Evolutionary conservation across 495 filamentous ascomycete species (phyloP), one percentile per base, ranked within the genome.

Genomic region (Rhizodiscina lignyota): DNA sequence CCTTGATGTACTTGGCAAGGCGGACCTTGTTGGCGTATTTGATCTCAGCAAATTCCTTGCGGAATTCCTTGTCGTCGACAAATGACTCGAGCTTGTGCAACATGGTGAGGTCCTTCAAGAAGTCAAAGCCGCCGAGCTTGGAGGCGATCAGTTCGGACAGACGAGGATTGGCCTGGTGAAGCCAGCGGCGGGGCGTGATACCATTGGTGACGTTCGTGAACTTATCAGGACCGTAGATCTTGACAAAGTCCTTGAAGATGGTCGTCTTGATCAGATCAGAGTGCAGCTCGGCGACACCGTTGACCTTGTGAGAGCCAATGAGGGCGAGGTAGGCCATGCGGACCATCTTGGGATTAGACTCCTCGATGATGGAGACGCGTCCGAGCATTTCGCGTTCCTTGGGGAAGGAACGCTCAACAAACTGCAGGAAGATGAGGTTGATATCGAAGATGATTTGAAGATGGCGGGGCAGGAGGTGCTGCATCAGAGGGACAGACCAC

Each of bases 171-270:
- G 91, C 91, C 57, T 97, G 89, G 57, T 97, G 86, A 22, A 97
- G 70, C 89, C 89, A 97, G 42, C 89, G 67, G 34, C 89, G 67
- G 5, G 89, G 91, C 0, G 89, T 97, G 52, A 97, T 84, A 24
- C 89, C 89, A 52, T 97, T 97, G 30, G 89, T 97, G 39, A 97
- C 87, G 44, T 97, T 97, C 24, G 80, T 94, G 60, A 97, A 97
- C 51, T 92, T 92, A 64, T 97, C 89, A 0, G 79, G 76, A 3
- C 89, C 89, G 50, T 86, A 96, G 39, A 97, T 79, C 26, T 65
- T 64, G 27, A 97, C 87, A 50, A 97, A 97, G 58, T 96, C 91
- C 58, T 85, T 96, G 72, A 97, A 96, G 41, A 97, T 85, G n/a
- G 89, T 97, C 2, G 85, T 86, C 61, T 83, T 83, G 60, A 97